phyloP scores from a whole-genome alignment of 345 rosid genomes.

The Aurinia saxatilis region DNA sequence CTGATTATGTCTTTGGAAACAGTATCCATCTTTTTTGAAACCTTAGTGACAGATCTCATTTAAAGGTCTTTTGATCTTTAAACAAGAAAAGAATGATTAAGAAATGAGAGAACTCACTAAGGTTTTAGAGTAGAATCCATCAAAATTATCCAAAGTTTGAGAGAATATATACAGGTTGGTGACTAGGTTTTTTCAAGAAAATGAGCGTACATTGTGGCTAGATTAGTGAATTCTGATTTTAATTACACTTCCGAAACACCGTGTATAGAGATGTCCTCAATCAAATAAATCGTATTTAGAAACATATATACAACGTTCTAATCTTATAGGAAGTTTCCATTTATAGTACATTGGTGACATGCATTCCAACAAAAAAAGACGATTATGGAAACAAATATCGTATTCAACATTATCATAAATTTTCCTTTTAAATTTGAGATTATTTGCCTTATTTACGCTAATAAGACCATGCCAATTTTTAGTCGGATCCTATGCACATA shows the following conservation, averaged over 20 bases:
- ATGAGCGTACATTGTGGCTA: too few species aligned
- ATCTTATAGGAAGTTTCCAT: neutral
- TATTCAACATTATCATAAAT: too few species aligned
- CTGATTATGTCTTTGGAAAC: slow-evolving; percentile 1
- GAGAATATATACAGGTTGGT: too few species aligned
- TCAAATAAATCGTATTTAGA: too few species aligned
- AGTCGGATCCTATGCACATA: neutral
- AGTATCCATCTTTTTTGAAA: too few species aligned
- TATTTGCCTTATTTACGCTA: neutral
- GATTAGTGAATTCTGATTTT: too few species aligned
- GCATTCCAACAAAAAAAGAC: neutral
- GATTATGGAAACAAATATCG: neutral
- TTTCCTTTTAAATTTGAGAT: neutral
- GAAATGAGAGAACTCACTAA: neutral
- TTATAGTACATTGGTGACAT: neutral
- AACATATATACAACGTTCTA: too few species aligned
- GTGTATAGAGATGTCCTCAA: too few species aligned
- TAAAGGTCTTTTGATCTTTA: too few species aligned
- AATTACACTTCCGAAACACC: too few species aligned
- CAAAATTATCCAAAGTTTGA: neutral
- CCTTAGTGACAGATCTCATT: too few species aligned
- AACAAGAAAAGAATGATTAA: neutral
- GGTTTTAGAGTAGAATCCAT: neutral
- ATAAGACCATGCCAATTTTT: neutral
- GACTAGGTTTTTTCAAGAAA: neutral